These are phyloP conservation scores for Pichia heedii DNA, from an alignment of 805 yeast genomes.

Conservation along the genomic window DNA sequence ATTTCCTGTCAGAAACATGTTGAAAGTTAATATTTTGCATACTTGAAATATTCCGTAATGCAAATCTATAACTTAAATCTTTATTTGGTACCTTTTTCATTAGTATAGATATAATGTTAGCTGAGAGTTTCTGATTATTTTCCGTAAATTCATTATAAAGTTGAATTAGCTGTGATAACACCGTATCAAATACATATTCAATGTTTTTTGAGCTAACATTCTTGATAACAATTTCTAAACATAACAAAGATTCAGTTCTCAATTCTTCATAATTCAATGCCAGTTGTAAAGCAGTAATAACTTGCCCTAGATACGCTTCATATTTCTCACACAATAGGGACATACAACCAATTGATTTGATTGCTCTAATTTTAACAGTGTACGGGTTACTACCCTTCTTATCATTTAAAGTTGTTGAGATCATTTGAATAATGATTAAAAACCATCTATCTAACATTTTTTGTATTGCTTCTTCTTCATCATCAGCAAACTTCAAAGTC, in stretches of 20 bases:
- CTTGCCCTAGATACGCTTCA: slow-evolving; percentile 62
- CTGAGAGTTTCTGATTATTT: slow-evolving; percentile 42
- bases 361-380: slow-evolving; percentile 59
- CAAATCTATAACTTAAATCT: slow-evolving; percentile 7
- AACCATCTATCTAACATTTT: slow-evolving; percentile 25
- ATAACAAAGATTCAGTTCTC: slow-evolving; percentile 50
- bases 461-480: slow-evolving; percentile 23
- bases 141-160: slow-evolving; percentile 46
- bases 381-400: slow-evolving; percentile 63
- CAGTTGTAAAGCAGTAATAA: slow-evolving; percentile 77
- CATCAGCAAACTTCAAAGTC: slow-evolving; percentile 14
- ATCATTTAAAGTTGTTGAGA: slow-evolving; percentile 73
- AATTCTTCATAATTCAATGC: slow-evolving; percentile 58
- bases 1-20: slow-evolving; percentile 1
- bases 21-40: slow-evolving; percentile 3
- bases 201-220: slow-evolving; percentile 49
- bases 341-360: slow-evolving; percentile 65
- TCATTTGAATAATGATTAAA: slow-evolving; percentile 66
- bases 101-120: slow-evolving; percentile 1
- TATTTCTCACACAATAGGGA: slow-evolving; percentile 40
- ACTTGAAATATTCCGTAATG: slow-evolving; percentile 3
- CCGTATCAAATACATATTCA: slow-evolving; percentile 60
- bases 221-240: slow-evolving; percentile 57
- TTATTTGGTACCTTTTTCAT: slow-evolving; percentile 5
- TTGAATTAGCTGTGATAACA: slow-evolving; percentile 66